Base-by-base conservation (phyloP, 2,329 filamentous ascomycete species). In the Ceratocystis variospora region DNA sequence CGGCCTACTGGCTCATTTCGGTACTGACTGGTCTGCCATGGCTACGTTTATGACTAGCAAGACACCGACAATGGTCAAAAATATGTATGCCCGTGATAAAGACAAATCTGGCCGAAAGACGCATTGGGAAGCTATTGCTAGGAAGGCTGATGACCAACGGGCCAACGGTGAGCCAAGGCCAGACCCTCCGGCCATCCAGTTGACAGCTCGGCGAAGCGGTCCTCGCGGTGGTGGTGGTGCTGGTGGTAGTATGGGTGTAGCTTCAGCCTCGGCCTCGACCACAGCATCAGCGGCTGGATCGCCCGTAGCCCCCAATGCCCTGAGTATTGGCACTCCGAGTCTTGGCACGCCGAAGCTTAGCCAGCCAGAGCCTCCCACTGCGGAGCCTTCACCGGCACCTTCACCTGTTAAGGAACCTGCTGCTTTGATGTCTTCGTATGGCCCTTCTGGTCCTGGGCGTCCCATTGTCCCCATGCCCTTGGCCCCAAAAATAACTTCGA, bases 51-150 rank as follows among this genome's bases (percentile, higher is more conserved):
- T 94, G 87, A 86, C 87, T 62, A 90, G 88, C 3, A 93, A 93
- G 76, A 93, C 89, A 19, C 82, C 87, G 66, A 88, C 88, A n/a
- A 94, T 94, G 89, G 89, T 87, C 28, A 87, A 87, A 71, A 88
- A 88, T 71, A 87, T 86, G 71, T 88, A 83, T 70, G 79, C 81
- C 28, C 80, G 85, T 3, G 82, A 86, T 71, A 83, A 84, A 71
- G 84, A 87, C 69, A 78, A 80, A 68, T 76, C 77, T 19, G 83
- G 83, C 70, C 31, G 22, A 19, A 74, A 76, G 2, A 83, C 86
- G 63, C 57, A 67, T 17, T 87, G 83, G 80, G 83, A 84, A 68
- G 74, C 74, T 5, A 79, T 87, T 67, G 83, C 84, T 1, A 77
- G 76, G 63, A 83, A 86, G 59, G 84, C 86, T 17, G 83, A 88